A percentile compares a stretch with the other conserved stretches of the same genome.
phyloP scores from a whole-genome alignment of 495 filamentous ascomycete genomes.

The Neurospora cerealis region DNA sequence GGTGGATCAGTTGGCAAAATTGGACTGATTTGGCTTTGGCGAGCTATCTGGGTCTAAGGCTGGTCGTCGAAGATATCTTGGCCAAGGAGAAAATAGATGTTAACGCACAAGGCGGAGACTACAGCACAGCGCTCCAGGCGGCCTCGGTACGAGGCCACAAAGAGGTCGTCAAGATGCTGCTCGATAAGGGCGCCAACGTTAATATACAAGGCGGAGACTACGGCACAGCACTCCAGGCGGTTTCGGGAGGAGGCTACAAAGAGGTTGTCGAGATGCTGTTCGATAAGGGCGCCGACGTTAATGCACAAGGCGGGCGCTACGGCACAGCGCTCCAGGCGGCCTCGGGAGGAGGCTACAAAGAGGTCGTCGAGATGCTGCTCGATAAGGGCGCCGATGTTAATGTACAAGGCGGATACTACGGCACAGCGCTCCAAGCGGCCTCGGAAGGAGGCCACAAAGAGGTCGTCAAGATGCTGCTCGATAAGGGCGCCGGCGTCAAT shows the following conservation, averaged over 20 bases:
- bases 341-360: too few relatives aligned
- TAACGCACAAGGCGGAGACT: not conserved
- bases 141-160: constrained; percentile 11
- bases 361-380: too few relatives aligned
- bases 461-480: too few relatives aligned
- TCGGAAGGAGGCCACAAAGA: too few relatives aligned
- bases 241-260: not conserved
- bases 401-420: too few relatives aligned
- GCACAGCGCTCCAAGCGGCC: too few relatives aligned
- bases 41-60: constrained; percentile 4
- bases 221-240: not conserved
- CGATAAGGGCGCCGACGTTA: not conserved
- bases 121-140: constrained; percentile 8
- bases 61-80: constrained; percentile 1
- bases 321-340: too few relatives aligned
- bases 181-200: constrained; percentile 11
- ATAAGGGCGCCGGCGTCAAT: too few relatives aligned
- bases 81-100: not conserved
- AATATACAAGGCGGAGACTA: constrained; percentile 2
- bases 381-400: too few relatives aligned
- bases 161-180: constrained; percentile 11
- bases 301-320: too few relatives aligned
- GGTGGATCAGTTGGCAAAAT: not conserved
- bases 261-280: not conserved
- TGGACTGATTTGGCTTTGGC: constrained; percentile 3